Evolutionary conservation across 2,329 filamentous ascomycete species (phyloP).

Genomic region (Monilinia laxa): DNA sequence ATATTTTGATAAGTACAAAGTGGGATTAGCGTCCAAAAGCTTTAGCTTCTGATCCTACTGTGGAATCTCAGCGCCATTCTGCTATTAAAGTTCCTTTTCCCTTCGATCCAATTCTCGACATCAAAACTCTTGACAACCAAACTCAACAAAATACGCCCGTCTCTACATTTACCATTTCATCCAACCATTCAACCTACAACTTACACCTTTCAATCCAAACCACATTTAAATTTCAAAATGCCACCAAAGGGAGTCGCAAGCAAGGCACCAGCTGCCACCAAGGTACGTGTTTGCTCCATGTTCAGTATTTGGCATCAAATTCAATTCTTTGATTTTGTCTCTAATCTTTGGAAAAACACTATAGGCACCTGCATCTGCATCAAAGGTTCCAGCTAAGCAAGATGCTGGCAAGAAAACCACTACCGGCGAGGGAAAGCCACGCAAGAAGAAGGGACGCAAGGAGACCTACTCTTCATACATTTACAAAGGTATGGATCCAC

Average conservation of each 20-base stretch:
- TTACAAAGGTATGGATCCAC: conserved; percentile 81
- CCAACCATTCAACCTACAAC: conserved; percentile 4
- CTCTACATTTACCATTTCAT: background rate
- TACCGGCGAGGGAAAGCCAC: conserved; percentile 86
- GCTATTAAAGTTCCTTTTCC: conserved; percentile 11
- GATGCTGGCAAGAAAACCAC: conserved; percentile 99
- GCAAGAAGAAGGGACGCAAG: conserved; percentile 99
- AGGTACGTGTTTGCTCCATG: conserved; percentile 55
- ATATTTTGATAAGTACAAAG: too few relatives aligned
- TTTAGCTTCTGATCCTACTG: too few relatives aligned
- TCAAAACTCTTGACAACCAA: conserved; percentile 7
- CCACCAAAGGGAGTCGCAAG: conserved; percentile 81
- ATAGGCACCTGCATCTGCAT: conserved; percentile 42
- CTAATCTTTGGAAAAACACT: background rate
- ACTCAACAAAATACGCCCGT: conserved; percentile 8
- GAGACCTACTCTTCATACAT: conserved; percentile 99
- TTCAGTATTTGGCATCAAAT: background rate
- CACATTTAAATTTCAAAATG: conserved; percentile 63
- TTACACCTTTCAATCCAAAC: conserved; percentile 39
- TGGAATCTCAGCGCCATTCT: too few relatives aligned
- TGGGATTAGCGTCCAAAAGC: too few relatives aligned
- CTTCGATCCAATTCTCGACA: conserved; percentile 1
- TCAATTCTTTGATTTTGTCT: background rate
- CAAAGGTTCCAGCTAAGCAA: conserved; percentile 81
- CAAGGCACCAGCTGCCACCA: conserved; percentile 74